Conservation (phyloP, 2,329 filamentous ascomycete species). For the Xylariaceae sp. region DNA sequence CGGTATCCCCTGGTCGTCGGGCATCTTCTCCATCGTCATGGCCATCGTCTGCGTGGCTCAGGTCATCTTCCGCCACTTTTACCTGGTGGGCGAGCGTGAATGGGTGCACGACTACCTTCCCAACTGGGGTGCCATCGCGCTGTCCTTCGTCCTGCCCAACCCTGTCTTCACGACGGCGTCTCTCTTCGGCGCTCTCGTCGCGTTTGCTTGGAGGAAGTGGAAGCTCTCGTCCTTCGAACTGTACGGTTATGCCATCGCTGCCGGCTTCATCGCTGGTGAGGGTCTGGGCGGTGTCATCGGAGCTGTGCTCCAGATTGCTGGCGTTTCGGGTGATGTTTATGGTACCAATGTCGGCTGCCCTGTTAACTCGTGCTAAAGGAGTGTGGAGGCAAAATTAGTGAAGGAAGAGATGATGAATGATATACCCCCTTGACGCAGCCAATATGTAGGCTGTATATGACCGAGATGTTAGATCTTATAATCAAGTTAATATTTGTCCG, state of each 20-base stretch:
- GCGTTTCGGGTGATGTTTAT: slow-evolving; percentile 30
- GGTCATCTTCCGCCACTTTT: slow-evolving; percentile 50
- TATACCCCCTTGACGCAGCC: slow-evolving; percentile 14
- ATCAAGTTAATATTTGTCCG: neutral
- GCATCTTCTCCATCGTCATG: slow-evolving; percentile 54
- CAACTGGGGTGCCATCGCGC: slow-evolving; percentile 57
- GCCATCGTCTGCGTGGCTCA: slow-evolving; percentile 45
- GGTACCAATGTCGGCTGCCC: slow-evolving; percentile 32
- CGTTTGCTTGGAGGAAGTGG: slow-evolving; percentile 50
- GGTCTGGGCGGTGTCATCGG: slow-evolving; percentile 59
- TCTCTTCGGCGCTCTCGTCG: slow-evolving; percentile 48
- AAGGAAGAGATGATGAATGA: slow-evolving; percentile 1
- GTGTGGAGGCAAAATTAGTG: neutral
- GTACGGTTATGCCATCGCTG: slow-evolving; percentile 54
- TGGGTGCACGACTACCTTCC: slow-evolving; percentile 52
- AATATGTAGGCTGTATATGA: slow-evolving; percentile 7
- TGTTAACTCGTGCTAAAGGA: slow-evolving; percentile 22
- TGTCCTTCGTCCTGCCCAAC: slow-evolving; percentile 53
- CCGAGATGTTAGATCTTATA: slow-evolving; percentile 8
- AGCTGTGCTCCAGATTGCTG: slow-evolving; percentile 34
- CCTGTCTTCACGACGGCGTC: slow-evolving; percentile 55
- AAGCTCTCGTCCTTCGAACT: slow-evolving; percentile 49
- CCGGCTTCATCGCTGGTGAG: slow-evolving; percentile 58
- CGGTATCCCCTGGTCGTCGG: slow-evolving; percentile 48
- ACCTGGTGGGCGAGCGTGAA: slow-evolving; percentile 45